These are phyloP conservation scores for Rhizophora mangle DNA, from an alignment of 345 rosid genomes.

Conservation along the genomic window DNA sequence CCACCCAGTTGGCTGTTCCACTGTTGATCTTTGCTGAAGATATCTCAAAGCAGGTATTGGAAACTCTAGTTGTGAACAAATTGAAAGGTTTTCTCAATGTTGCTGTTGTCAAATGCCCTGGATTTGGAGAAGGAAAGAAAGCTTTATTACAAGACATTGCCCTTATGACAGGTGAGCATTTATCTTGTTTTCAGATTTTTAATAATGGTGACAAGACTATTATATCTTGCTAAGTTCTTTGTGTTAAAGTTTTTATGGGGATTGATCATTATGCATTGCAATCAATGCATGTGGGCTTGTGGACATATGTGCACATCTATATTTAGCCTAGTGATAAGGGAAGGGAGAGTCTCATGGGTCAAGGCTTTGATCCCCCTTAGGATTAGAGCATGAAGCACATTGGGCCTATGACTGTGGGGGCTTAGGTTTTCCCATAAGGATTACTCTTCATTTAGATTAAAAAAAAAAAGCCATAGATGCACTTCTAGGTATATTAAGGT, in stretches of 20 bases:
- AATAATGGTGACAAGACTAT: background rate
- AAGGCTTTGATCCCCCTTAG: no score
- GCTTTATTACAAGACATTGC: constrained; percentile 89
- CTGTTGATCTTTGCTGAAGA: constrained; percentile 78
- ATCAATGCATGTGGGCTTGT: background rate
- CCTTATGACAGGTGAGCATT: constrained; percentile 63
- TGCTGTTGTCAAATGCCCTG: constrained; percentile 82
- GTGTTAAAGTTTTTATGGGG: background rate
- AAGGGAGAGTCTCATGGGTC: no score
- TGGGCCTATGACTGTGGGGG: no score
- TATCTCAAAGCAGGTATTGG: constrained; percentile 60
- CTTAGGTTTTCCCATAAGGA: no score
- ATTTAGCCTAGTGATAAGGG: no score
- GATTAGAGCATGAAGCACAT: no score
- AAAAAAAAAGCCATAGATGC: no score
- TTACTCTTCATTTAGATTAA: no score
- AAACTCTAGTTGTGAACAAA: constrained; percentile 72
- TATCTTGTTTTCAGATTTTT: constrained; percentile 1
- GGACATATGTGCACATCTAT: background rate
- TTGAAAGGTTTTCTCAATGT: constrained; percentile 68
- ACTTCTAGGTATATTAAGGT: no score
- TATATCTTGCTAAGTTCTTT: background rate
- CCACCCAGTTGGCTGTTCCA: constrained; percentile 70
- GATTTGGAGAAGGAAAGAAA: constrained; percentile 68
- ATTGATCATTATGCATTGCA: background rate